Base-by-base conservation (phyloP, 2,329 filamentous ascomycete genomes). In the Clonostachys rosea region DNA sequence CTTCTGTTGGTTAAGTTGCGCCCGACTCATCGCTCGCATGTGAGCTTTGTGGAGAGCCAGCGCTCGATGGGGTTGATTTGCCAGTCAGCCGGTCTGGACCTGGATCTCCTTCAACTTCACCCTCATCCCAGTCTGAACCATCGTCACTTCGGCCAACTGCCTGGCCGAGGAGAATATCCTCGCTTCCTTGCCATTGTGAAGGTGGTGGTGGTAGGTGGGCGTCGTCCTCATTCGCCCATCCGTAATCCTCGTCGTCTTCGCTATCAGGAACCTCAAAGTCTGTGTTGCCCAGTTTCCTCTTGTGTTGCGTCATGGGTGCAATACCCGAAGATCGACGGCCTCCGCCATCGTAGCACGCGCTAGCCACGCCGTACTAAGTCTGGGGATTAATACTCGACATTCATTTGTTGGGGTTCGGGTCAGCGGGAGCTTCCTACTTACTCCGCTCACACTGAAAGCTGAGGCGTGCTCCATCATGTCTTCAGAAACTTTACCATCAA, bases 231-330 rank as follows among this genome's bases (percentile, higher is more conserved):
- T 86, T 79, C 37, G 77, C 78, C 86, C 86, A 90, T 13, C 84
- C 85, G 57, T 88, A 89, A 56, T 87, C 81, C 52, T 89, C 85
- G 49, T 86, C 83, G 33, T 76, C 78, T 40, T 84, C 81, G 52
- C 79, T 85, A 51, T 83, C 80, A 3, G 78, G 73, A 42, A 83
- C 71, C 55, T 83, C 80, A 43, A 80, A 69, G 45, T 75, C 78
- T 5, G 82, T 77, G 41, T 85, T 77, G 33, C 56, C 65, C 46
- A 86, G 71, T 60, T 89, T 81, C 55, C 86, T 75, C 66, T 90
- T 90, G 34, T 67, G 71, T 30, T 68, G 67, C 50, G 74, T 51
- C 49, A 61, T 61, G 48, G 65, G 59, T 24, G 65, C 61, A 42
- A 64, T 50, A 17, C 54, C 59, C 47, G 56, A 55, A 34, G 59